Conservation (phyloP, 495 filamentous ascomycete genomes). For the Penicillium turbatum region DNA sequence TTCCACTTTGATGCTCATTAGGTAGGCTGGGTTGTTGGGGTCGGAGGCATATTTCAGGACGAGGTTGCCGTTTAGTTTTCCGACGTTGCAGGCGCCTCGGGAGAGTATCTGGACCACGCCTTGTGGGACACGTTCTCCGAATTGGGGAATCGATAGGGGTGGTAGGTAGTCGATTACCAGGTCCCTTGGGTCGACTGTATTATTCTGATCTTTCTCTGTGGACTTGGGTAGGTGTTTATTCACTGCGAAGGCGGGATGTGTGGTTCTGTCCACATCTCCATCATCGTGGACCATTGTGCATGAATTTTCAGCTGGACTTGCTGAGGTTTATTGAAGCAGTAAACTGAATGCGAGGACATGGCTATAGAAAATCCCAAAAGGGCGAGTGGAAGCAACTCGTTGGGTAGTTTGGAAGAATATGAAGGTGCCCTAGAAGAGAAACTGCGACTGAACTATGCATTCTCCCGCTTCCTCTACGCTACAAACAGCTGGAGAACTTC, state of each 20-base stretch:
- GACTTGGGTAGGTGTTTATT: neutral
- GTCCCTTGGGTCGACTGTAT: no score
- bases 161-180: neutral
- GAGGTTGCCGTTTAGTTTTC: neutral
- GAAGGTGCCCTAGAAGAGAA: neutral
- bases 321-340: no score
- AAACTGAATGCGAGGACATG: no score
- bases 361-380: no score
- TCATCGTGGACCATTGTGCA: no score
- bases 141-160: neutral
- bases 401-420: neutral
- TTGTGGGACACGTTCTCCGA: neutral
- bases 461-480: no score
- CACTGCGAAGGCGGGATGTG: no score
- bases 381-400: no score
- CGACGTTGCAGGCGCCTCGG: neutral
- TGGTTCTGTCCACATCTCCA: no score
- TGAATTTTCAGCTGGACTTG: no score
- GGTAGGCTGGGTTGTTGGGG: neutral
- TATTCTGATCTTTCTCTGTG: no score
- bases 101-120: neutral
- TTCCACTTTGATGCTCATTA: constrained; percentile 12
- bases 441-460: neutral
- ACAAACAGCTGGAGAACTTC: no score
- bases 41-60: constrained; percentile 2